Base-by-base conservation (phyloP, 1,284 basidiomycete genomes). In the Ganoderma sp. region DNA sequence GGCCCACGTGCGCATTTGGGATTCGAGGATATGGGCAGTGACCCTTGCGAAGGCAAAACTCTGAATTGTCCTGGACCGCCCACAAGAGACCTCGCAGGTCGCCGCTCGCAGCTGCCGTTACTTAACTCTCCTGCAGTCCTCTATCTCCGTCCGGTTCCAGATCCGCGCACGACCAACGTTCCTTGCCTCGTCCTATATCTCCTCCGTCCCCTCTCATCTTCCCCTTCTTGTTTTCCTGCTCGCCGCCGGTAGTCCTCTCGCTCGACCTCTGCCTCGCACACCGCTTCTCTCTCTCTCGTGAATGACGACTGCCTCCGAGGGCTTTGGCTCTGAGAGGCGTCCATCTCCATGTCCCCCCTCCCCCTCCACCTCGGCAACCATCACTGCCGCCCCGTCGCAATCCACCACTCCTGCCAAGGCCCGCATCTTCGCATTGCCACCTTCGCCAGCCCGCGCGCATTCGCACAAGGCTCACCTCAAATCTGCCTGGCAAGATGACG, bases 241-340 rank as follows among this genome's bases (percentile, higher is more conserved):
- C 65, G 65, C 62, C 68, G 41, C 69, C 66, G 59, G 45, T 64
- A 45, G 43, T 45, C 52, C 56, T 68, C 67, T 64, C 61, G 48
- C 28, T 42, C 56, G 58, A 66, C 64, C 50, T 64, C 68, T 41
- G 50, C 65, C 25, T 50, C 57, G 43, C 66, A 43, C 67, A 43
- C 63, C 22, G 22, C 67, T 66, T 25, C 42, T 52, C 22, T 32
- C 63, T 45, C 65, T 54, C 58, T 62, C 69, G 75, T 78, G 74
- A 74, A 78, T 78, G 78, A 74, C 72, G 73, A 71, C 76, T 69
- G 72, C 73, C 70, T 68, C 76, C 57, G 75, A 72, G 61, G 70
- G 72, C 70, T 66, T 74, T 50, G 67, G 73, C 75, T 73, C 73
- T 64, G 75, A 76, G 72, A 75, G 73, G 69, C 74, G 34, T 19